phyloP scores from a whole-genome alignment of 345 rosid species.

The Aegle marmelos region DNA sequence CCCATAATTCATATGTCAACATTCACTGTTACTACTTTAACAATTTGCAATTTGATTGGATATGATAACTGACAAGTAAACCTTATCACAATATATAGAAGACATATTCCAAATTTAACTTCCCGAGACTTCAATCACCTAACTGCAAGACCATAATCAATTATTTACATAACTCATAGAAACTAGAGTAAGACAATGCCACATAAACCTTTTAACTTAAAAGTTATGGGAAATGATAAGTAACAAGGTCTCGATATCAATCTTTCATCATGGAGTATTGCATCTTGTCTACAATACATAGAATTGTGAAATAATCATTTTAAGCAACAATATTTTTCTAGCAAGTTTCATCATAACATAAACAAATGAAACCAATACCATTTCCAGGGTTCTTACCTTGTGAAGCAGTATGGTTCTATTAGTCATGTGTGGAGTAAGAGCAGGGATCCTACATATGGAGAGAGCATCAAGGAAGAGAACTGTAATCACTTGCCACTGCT shows the following conservation, averaged over 20 bases:
- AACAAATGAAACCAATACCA: neutral
- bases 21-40: neutral
- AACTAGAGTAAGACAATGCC: neutral
- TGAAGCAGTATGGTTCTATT: slow-evolving; percentile 44
- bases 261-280: neutral
- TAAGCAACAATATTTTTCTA: neutral
- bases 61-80: neutral
- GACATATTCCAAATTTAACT: neutral
- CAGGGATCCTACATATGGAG: slow-evolving; percentile 65
- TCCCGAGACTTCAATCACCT: neutral
- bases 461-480: slow-evolving; percentile 77
- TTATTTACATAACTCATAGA: neutral
- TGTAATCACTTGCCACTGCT: slow-evolving; percentile 79
- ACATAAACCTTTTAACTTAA: neutral
- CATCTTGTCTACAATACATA: neutral
- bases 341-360: neutral
- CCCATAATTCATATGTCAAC: neutral
- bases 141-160: neutral
- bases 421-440: slow-evolving; percentile 47
- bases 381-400: slow-evolving; percentile 37
- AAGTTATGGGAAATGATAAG: neutral
- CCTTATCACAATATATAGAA: neutral
- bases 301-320: neutral
- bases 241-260: neutral
- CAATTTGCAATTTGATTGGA: neutral